These are phyloP conservation scores for Cicer pinnatifidum DNA, from an alignment of 306 rosid species.

Conservation along the genomic window DNA sequence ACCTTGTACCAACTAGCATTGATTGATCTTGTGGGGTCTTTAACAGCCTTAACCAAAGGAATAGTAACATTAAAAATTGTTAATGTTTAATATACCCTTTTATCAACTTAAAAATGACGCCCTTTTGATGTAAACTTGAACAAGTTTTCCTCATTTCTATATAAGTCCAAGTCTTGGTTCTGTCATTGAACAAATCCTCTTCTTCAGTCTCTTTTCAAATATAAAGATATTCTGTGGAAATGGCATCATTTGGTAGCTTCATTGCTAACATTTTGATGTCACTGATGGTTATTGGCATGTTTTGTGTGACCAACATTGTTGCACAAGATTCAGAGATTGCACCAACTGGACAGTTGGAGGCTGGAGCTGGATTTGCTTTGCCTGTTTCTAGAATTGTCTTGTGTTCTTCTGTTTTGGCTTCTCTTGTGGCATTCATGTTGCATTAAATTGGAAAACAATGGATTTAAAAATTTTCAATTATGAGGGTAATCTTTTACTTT, in stretches of 20 bases:
- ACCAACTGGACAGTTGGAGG: constrained; percentile 51
- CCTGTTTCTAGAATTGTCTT: constrained; percentile 44
- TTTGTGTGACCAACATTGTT: constrained; percentile 40
- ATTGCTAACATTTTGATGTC: constrained; percentile 32
- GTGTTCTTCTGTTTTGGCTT: constrained; percentile 53
- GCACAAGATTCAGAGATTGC: constrained; percentile 48
- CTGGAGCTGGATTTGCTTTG: constrained; percentile 54
- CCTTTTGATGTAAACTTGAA: constrained; percentile 1
- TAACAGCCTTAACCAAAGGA: constrained; percentile 45
- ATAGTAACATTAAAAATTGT: constrained; percentile 9
- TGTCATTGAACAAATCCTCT: constrained; percentile 2
- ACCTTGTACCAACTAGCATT: constrained; percentile 38
- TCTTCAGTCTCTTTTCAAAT: constrained; percentile 1
- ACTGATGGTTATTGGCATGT: constrained; percentile 32
- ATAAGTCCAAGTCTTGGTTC: constrained; percentile 46
- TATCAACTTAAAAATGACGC: constrained; percentile 34
- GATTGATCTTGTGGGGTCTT: constrained; percentile 48
- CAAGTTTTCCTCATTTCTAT: constrained; percentile 49
- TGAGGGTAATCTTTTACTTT: constrained; percentile 17
- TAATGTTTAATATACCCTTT: constrained; percentile 44
- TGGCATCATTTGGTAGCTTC: constrained; percentile 49
- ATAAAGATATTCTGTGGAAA: constrained; percentile 27
- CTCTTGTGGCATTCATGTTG: constrained; percentile 47
- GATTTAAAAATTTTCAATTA: constrained; percentile 18
- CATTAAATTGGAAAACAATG: constrained; percentile 13